phyloP scores from a whole-genome alignment of 306 rosid genomes.

The Cucurbita argyrosperma region DNA sequence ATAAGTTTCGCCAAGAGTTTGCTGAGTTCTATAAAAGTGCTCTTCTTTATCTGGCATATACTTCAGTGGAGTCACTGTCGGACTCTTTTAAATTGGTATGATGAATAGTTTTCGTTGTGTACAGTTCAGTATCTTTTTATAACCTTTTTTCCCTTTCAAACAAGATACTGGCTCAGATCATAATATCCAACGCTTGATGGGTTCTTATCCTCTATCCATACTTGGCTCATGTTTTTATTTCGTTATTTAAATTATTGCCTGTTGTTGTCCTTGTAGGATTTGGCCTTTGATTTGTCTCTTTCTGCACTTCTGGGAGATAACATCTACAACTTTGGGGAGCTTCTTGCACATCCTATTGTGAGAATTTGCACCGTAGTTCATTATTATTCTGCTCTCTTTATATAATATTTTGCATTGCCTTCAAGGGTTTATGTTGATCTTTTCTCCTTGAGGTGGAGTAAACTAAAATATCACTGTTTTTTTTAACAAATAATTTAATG shows the following conservation, averaged over 20 bases:
- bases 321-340: constrained; percentile 96
- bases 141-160: background rate
- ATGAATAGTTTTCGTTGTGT: background rate
- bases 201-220: background rate
- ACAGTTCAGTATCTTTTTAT: background rate
- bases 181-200: background rate
- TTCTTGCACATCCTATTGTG: constrained; percentile 96
- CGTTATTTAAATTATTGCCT: constrained; percentile 1
- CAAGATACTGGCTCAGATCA: background rate
- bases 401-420: background rate
- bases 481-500: background rate
- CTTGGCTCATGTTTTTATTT: background rate
- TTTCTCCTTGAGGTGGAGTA: background rate
- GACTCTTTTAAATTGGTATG: constrained; percentile 92
- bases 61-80: constrained; percentile 92
- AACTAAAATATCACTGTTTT: background rate
- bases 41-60: constrained; percentile 95
- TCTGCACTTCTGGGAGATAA: constrained; percentile 96
- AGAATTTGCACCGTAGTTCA: constrained; percentile 16
- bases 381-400: background rate
- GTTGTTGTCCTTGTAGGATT: constrained; percentile 39
- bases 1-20: constrained; percentile 77
- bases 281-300: constrained; percentile 93
- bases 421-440: background rate
- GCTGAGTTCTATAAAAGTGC: constrained; percentile 98